These are phyloP conservation scores for Rhododendron mucronatum DNA, from an alignment of 148 eudicot genomes.

Conservation along the genomic window DNA sequence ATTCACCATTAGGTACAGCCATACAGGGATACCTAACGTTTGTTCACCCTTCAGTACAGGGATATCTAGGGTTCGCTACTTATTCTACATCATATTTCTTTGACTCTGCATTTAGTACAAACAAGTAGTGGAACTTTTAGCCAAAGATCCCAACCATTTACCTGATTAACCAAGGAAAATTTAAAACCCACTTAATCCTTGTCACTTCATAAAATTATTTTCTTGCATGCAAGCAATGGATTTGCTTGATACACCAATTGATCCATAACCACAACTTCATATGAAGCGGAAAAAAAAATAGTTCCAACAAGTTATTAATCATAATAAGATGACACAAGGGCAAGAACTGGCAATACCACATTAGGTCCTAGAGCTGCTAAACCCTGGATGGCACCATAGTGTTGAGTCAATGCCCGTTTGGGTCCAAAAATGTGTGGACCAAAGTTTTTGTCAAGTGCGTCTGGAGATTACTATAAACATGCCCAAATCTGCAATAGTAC, in stretches of 20 bases:
- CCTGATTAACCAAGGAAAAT: neutral
- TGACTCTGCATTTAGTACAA: neutral
- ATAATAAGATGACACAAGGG: neutral
- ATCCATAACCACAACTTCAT: neutral
- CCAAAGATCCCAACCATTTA: neutral
- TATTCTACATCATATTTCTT: neutral
- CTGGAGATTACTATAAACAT: conserved; percentile 62
- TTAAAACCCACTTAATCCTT: neutral
- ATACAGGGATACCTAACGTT: too few species aligned
- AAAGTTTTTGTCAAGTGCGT: conserved; percentile 73
- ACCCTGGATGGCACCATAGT: conserved; percentile 83
- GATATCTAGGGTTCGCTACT: too few species aligned
- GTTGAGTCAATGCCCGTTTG: conserved; percentile 67
- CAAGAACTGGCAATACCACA: conserved; percentile 42
- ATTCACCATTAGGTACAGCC: too few species aligned
- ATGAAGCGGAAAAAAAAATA: neutral
- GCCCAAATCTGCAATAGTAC: conserved; percentile 53
- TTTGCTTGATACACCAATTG: too few species aligned
- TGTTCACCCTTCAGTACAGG: too few species aligned
- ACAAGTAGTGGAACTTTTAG: neutral
- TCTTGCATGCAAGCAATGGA: neutral
- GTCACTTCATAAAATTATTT: neutral
- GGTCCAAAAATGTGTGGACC: conserved; percentile 69
- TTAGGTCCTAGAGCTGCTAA: conserved; percentile 70
- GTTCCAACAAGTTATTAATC: neutral